Evolutionary conservation across 495 filamentous ascomycete genomes (phyloP), one percentile per base, ranked within the genome.

Genomic region (Lophium mytilinum): DNA sequence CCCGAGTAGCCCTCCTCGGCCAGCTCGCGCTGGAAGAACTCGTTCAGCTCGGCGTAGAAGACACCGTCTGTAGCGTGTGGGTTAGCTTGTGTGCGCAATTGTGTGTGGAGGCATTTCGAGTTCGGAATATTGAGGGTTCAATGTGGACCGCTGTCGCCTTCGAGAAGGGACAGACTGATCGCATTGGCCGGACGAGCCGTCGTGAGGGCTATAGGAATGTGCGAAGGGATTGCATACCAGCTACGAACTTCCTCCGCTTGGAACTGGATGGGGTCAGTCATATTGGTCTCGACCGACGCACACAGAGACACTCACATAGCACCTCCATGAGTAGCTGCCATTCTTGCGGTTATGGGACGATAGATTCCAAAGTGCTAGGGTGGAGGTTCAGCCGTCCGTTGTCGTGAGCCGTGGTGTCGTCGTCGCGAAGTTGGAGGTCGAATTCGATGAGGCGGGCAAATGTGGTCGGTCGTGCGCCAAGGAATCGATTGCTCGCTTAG

Each of bases 21-120:
- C 73, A 98, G 82, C 80, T 98, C 93, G 75, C 94, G 92, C 82
- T 96, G 94, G 90, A 98, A 98, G 88, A 98, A 98, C 81, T 98
- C 93, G 86, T 97, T 98, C 76, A 97, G 79, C 80, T 98, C 93
- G 79, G 94, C 94, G 77, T 96, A 98, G 88, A 97, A 98, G 74
- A 97, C 94, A 80, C 93, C 94, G 77, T 97, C 94, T 70, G 54
- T 49, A 33, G 39, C 53, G 33, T 17, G 15, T 4, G 18, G 9
- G 10, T 43, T 42, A 46, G 33, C 53, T 21, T 48, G 37, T 58
- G 18, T 52, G 18, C 48, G 12, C 37, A 30, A 18, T 51, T 40
- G 43, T 55, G 58, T 33, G 52, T 7, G 35, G 45, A 18, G 43
- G 18, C 34, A 17, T 21, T 18, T 11, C 15, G 37, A 12, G 41